Base-by-base conservation (phyloP, 805 yeast species). In the Wickerhamomyces subpelliculosus region DNA sequence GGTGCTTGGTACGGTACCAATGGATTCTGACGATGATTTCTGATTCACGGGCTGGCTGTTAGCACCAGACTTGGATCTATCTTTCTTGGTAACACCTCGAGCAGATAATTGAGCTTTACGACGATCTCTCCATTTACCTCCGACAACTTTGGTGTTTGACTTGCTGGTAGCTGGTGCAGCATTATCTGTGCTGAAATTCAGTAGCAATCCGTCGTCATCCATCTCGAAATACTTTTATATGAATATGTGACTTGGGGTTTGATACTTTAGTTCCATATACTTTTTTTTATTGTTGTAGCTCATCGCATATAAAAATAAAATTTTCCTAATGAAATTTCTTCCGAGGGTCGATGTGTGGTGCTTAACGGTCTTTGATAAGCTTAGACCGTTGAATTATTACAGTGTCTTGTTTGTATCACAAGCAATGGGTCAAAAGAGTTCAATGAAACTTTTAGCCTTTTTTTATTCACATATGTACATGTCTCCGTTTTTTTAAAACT, bases 41-140 rank as follows among this genome's bases (percentile, higher is more conserved):
- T 30, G 14, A 18, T 23, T 30, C 3, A 45, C 29, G 4, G 46
- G 44, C 3, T 34, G 38, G 12, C 45, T n/a, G 3, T 46, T 46
- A 5, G 27, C 39, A 20, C 40, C 45, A 16, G 20, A 18, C 6
- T 19, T 29, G 8, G 37, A 27, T 17, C 37, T 40, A 17, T 43
- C 41, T 28, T 32, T 45, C 14, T 40, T 47, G 35, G 42, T 45
- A 27, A 50, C 17, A 28, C 55, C 57, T 37, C 44, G 49, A 10
- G 51, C 48, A 27, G 43, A 41, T 12, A 50, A 27, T 35, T 43
- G 52, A 12, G 51, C 54, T 31, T 74, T 76, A 49, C 93, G 66
- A 45, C 95, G 72, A 40, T 86, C 94, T 49, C 74, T 80, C 95
- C 95, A 86, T 46, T 72, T 72, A 13, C 94, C 95, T 27, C 90